Conservation (phyloP, 163 green algal genomes). For the Scenedesmus sp. region DNA sequence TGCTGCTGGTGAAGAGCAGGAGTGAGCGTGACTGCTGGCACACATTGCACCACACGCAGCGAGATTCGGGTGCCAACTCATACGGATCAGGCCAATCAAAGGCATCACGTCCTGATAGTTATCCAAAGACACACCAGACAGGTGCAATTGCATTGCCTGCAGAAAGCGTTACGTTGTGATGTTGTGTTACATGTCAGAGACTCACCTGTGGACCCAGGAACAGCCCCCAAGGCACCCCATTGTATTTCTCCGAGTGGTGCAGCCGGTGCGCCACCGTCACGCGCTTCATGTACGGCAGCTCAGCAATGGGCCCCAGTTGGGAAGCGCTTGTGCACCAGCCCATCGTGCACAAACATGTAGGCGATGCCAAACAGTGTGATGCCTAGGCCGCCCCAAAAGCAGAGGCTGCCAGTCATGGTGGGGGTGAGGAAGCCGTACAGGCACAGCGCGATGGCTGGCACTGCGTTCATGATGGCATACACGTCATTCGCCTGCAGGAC, state of each 20-base stretch:
- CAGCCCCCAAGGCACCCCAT: constrained; percentile 94
- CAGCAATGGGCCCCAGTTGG: constrained; percentile 85
- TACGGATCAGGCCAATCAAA: too few relatives aligned
- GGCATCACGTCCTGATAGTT: too few relatives aligned
- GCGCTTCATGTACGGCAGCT: constrained; percentile 92
- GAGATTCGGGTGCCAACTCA: too few relatives aligned
- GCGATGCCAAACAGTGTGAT: constrained; percentile 97
- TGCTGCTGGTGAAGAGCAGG: too few relatives aligned
- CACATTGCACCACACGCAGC: too few relatives aligned
- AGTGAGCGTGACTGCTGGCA: too few relatives aligned
- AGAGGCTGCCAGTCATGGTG: constrained; percentile 81
- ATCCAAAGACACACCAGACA: too few relatives aligned
- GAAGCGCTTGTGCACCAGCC: constrained; percentile 88
- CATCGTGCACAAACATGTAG: constrained; percentile 99
- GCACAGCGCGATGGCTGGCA: constrained; percentile 93
- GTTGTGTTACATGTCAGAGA: background rate
- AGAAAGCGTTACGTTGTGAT: too few relatives aligned
- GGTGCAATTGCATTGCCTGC: too few relatives aligned
- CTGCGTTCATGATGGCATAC: constrained; percentile 94
- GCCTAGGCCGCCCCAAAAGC: constrained; percentile 92
- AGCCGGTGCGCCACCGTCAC: constrained; percentile 93
- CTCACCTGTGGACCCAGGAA: constrained; percentile 92
- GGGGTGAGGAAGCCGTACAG: constrained; percentile 93
- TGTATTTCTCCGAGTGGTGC: constrained; percentile 96
- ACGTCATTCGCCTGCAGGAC: constrained; percentile 85